Conservation (phyloP, 2,329 filamentous ascomycete species). For the Ceratocystis papillata region DNA sequence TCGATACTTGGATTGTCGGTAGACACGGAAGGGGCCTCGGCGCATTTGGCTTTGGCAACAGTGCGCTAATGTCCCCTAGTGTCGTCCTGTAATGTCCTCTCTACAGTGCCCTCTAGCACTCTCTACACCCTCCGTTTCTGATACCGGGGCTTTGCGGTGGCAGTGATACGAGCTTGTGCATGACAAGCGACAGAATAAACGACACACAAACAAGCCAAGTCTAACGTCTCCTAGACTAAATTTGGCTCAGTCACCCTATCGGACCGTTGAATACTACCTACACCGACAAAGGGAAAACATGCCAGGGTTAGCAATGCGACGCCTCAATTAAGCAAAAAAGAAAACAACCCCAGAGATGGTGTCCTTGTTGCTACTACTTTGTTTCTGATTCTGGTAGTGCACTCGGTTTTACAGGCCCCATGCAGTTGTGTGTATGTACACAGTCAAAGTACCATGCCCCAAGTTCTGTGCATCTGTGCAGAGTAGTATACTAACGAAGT, state of each 20-base stretch:
- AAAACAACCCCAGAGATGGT: not conserved
- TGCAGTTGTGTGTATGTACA: constrained; percentile 1
- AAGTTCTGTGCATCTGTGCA: constrained; percentile 8
- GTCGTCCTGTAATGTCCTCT: not conserved
- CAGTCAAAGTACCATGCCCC: constrained; percentile 8
- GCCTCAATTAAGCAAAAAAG: not conserved
- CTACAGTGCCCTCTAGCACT: not conserved
- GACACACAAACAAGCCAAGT: constrained; percentile 8
- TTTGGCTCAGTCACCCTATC: not conserved
- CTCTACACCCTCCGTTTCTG: not conserved
- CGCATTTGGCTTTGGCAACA: not conserved
- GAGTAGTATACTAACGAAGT: not conserved
- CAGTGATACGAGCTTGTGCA: constrained; percentile 12
- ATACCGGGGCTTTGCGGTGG: constrained; percentile 9
- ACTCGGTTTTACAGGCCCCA: not conserved
- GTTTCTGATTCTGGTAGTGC: not conserved
- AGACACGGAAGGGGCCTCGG: not conserved
- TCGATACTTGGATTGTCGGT: not conserved
- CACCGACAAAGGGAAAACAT: not conserved
- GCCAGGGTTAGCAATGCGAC: constrained; percentile 4
- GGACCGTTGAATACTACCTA: constrained; percentile 13
- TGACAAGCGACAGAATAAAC: constrained; percentile 7
- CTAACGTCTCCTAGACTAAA: constrained; percentile 2
- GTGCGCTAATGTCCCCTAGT: not conserved
- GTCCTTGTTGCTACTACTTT: not conserved